These are phyloP conservation scores for Stephania yunnanensis DNA, from an alignment of 164 flowering plant species.

Conservation along the genomic window DNA sequence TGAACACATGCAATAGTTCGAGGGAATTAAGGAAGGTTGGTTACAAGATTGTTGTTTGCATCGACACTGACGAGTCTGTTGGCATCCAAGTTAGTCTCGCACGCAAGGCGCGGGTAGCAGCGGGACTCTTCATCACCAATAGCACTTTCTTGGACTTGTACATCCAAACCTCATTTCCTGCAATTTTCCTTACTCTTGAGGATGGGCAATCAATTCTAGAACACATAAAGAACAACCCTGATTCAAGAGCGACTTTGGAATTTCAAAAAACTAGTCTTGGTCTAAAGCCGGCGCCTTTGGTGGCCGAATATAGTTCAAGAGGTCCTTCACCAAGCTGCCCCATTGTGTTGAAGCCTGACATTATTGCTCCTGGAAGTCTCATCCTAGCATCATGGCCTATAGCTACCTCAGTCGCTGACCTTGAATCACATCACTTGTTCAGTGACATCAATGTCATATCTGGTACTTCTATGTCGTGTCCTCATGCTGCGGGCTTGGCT, in stretches of 20 bases:
- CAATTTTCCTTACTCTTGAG: neutral
- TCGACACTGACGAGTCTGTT: neutral
- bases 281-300: constrained; percentile 6
- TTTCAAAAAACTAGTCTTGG: constrained; percentile 3
- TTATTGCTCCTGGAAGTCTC: constrained; percentile 39
- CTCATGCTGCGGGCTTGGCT: constrained; percentile 47
- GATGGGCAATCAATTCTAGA: neutral
- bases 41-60: constrained; percentile 9
- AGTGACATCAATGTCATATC: constrained; percentile 37
- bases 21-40: neutral
- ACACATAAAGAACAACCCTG: neutral
- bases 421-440: constrained; percentile 2
- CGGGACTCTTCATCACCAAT: constrained; percentile 5
- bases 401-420: neutral
- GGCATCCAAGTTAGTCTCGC: neutral
- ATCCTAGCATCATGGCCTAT: constrained; percentile 50
- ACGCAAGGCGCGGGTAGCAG: neutral
- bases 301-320: constrained; percentile 4
- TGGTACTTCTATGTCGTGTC: constrained; percentile 64
- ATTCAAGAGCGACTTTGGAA: constrained; percentile 6
- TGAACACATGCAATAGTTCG: constrained; percentile 14
- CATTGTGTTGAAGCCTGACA: constrained; percentile 10
- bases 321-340: constrained; percentile 7
- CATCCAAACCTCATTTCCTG: neutral
- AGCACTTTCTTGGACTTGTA: neutral